These are phyloP conservation scores for Prunus fruticosa DNA, from an alignment of 306 rosid species.

Conservation along the genomic window DNA sequence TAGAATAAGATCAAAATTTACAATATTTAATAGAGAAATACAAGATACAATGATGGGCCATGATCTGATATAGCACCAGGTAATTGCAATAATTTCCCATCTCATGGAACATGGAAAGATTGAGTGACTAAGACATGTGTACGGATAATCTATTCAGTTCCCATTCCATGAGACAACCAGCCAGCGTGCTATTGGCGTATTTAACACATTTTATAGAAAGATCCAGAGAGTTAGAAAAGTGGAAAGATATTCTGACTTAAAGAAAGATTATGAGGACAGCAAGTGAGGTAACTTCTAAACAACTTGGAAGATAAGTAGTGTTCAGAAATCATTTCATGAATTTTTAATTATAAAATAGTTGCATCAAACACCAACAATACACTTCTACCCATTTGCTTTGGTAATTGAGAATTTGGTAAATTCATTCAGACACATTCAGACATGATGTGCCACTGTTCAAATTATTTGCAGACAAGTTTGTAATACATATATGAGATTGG, in stretches of 20 bases:
- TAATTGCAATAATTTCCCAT: background rate
- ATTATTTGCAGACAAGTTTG: background rate
- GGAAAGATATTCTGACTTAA: background rate
- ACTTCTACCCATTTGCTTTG: background rate
- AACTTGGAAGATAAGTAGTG: background rate
- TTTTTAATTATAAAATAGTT: background rate
- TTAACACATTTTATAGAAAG: background rate
- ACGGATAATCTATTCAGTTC: background rate
- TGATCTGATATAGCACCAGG: background rate
- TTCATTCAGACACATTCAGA: background rate
- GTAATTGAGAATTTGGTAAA: background rate
- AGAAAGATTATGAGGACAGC: background rate
- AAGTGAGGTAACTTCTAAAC: background rate
- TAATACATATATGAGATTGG: background rate
- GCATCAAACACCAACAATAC: background rate
- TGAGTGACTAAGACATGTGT: background rate
- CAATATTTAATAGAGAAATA: background rate
- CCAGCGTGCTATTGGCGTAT: background rate
- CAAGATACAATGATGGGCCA: background rate
- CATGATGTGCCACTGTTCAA: background rate
- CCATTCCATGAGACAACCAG: background rate
- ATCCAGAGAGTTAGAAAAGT: background rate
- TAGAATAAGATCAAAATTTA: background rate
- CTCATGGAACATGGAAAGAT: background rate
- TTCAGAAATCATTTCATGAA: background rate